phyloP scores from a whole-genome alignment of 441 rosid genomes.

The Adansonia rubrostipa region DNA sequence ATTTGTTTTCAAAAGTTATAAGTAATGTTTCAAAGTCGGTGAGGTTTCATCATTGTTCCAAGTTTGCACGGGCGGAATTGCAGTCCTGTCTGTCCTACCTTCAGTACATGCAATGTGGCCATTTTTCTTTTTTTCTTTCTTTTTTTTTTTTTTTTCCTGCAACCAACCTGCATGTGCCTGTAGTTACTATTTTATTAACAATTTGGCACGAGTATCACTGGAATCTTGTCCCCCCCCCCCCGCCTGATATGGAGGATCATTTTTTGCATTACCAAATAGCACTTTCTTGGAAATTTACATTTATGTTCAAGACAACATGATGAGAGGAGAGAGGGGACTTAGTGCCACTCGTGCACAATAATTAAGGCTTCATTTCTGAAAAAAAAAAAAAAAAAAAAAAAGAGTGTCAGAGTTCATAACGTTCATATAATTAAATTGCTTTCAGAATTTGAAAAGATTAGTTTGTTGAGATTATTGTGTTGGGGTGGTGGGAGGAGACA shows the following conservation, averaged over 20 bases:
- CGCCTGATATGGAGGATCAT: no score
- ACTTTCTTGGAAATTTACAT: no score
- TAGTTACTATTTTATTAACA: neutral
- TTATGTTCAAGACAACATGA: neutral
- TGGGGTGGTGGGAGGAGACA: constrained; percentile 19
- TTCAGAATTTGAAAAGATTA: neutral
- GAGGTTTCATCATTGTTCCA: neutral
- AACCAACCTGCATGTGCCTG: neutral
- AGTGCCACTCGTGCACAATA: constrained; percentile 1
- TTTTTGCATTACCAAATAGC: no score
- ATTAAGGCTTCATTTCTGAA: neutral
- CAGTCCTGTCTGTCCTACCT: neutral
- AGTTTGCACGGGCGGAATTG: neutral
- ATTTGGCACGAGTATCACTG: neutral
- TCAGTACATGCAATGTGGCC: neutral
- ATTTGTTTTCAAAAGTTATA: neutral
- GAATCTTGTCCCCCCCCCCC: neutral
- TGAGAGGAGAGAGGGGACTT: neutral
- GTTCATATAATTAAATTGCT: neutral
- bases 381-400: neutral
- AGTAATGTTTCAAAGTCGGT: neutral
- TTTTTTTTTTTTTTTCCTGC: neutral
- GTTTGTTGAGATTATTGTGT: neutral
- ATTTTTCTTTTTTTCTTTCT: neutral
- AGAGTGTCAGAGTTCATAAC: neutral